phyloP scores from a whole-genome alignment of 441 rosid species.

The Dalechampia spathulata region DNA sequence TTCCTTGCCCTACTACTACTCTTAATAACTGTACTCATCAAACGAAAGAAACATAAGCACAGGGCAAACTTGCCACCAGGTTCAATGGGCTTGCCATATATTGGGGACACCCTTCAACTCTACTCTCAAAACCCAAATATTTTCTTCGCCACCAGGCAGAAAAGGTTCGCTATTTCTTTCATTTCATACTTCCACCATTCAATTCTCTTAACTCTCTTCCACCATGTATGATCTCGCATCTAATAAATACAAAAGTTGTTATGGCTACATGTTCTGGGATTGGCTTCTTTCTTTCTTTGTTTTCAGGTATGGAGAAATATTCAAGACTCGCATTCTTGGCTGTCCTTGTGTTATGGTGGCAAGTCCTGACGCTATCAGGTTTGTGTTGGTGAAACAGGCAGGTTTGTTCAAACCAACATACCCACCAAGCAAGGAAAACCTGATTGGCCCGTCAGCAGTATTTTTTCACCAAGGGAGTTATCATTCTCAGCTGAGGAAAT shows the following conservation, averaged over 20 bases:
- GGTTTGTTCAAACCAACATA: slow-evolving; percentile 85
- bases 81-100: slow-evolving; percentile 80
- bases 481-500: slow-evolving; percentile 58
- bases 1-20: neutral
- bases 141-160: slow-evolving; percentile 57
- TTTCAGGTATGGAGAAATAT: slow-evolving; percentile 71
- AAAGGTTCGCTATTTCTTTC: slow-evolving; percentile 35
- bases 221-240: too few species aligned
- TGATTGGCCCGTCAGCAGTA: slow-evolving; percentile 75
- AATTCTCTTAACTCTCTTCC: too few species aligned
- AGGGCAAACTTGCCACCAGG: slow-evolving; percentile 70
- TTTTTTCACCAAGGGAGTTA: slow-evolving; percentile 85
- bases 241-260: too few species aligned
- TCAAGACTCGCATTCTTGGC: slow-evolving; percentile 73
- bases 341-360: slow-evolving; percentile 83
- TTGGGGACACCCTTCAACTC: slow-evolving; percentile 79
- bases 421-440: slow-evolving; percentile 79
- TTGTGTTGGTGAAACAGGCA: slow-evolving; percentile 77
- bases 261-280: too few species aligned
- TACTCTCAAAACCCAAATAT: slow-evolving; percentile 72
- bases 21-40: neutral
- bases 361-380: slow-evolving; percentile 75
- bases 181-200: too few species aligned
- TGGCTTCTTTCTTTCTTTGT: neutral
- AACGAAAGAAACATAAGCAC: neutral